Evolutionary conservation across 2,329 filamentous ascomycete genomes (phyloP).

Genomic region (Cladobotryum protrusum): DNA sequence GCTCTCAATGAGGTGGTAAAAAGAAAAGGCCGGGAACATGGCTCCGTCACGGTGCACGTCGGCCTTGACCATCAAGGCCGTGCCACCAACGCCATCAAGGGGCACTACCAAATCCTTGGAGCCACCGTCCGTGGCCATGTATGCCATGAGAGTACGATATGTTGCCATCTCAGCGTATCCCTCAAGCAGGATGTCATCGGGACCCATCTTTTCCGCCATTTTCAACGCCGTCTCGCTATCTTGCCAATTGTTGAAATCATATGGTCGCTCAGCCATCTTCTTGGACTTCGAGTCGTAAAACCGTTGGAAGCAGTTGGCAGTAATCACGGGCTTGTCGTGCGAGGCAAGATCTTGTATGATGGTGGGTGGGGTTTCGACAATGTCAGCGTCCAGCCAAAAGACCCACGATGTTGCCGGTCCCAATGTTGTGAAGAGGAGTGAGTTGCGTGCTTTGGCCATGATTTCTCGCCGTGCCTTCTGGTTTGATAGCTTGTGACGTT

Average conservation of each 20-base stretch:
- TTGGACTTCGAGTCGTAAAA: conserved; percentile 66
- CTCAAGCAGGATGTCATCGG: conserved; percentile 88
- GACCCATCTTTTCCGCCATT: conserved; percentile 72
- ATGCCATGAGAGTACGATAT: conserved; percentile 86
- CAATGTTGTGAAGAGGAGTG: conserved; percentile 88
- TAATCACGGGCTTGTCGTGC: conserved; percentile 85
- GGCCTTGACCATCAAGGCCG: conserved; percentile 86
- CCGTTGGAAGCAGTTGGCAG: conserved; percentile 91
- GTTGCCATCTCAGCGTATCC: conserved; percentile 92
- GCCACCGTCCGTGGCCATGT: conserved; percentile 56
- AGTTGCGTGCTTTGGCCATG: conserved; percentile 93
- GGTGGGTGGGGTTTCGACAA: conserved; percentile 76
- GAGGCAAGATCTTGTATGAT: conserved; percentile 87
- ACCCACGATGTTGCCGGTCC: conserved; percentile 93
- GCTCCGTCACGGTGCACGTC: conserved; percentile 95
- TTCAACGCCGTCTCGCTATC: conserved; percentile 76
- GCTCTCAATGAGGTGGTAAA: conserved; percentile 96
- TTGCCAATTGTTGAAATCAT: conserved; percentile 98
- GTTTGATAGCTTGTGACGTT: conserved; percentile 85
- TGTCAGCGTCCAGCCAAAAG: conserved; percentile 89
- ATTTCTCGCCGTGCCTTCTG: conserved; percentile 80
- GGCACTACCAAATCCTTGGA: conserved; percentile 59
- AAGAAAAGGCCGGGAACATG: conserved; percentile 96
- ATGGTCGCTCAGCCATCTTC: conserved; percentile 69
- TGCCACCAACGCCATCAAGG: conserved; percentile 90